These are phyloP conservation scores for Ormosia emarginata DNA, from an alignment of 306 rosid genomes.

Conservation along the genomic window DNA sequence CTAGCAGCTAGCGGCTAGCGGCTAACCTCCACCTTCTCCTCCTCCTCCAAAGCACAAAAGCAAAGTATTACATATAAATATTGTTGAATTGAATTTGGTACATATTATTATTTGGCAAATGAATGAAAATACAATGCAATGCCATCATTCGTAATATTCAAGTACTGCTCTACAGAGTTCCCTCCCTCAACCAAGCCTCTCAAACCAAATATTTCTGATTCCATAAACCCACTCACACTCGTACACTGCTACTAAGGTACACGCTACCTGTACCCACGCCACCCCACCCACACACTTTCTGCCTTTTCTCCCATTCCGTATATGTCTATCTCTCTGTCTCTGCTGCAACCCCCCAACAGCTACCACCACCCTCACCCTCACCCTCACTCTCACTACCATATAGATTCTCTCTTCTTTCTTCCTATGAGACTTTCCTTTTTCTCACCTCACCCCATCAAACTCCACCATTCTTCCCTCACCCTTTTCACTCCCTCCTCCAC, in stretches of 20 bases:
- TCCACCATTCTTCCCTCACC: neutral
- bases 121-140: no score
- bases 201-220: neutral
- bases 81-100: no score
- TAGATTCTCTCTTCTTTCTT: neutral
- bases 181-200: neutral
- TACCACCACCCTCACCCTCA: neutral
- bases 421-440: constrained; percentile 44
- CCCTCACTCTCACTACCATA: neutral
- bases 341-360: neutral
- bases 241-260: neutral
- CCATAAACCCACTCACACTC: constrained; percentile 12
- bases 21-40: no score
- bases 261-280: constrained; percentile 21
- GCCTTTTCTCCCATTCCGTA: constrained; percentile 8
- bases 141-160: no score
- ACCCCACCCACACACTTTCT: constrained; percentile 13
- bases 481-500: neutral
- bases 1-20: no score
- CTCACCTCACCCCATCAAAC: constrained; percentile 23
- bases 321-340: neutral
- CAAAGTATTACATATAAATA: no score
- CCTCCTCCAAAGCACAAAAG: no score
- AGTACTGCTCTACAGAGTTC: no score
- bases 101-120: no score